Conservation (phyloP, 1,284 basidiomycete genomes). For the Afroboletus lepidellus region DNA sequence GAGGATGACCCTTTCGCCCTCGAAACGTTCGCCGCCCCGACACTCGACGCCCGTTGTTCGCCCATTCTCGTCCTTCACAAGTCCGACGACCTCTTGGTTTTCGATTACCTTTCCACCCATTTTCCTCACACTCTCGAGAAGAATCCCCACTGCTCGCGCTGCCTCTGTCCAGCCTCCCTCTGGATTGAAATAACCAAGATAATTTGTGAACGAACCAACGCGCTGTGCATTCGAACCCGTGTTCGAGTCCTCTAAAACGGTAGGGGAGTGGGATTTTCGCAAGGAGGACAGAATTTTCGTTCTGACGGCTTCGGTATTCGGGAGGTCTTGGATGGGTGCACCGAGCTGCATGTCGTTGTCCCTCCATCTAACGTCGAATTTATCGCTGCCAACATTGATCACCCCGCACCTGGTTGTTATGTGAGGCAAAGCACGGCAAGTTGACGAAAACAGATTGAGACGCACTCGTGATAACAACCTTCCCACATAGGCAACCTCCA, state of each 20-base stretch:
- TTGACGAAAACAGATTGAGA: constrained; percentile 11
- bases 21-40: constrained; percentile 54
- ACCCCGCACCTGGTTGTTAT: constrained; percentile 24
- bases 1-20: constrained; percentile 60
- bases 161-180: constrained; percentile 89
- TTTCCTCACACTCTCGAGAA: constrained; percentile 55
- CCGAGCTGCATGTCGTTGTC: constrained; percentile 59
- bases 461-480: constrained; percentile 79
- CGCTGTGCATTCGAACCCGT: constrained; percentile 1
- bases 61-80: constrained; percentile 39
- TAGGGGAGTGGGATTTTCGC: neutral
- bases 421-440: neutral
- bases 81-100: constrained; percentile 54
- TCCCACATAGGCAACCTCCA: constrained; percentile 75
- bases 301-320: constrained; percentile 25
- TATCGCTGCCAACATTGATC: constrained; percentile 20
- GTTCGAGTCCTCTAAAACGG: constrained; percentile 7
- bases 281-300: constrained; percentile 31
- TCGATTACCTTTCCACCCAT: constrained; percentile 63
- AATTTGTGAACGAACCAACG: constrained; percentile 35
- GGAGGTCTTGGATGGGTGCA: constrained; percentile 44
- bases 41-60: constrained; percentile 64
- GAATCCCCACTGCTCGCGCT: constrained; percentile 57
- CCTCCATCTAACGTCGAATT: constrained; percentile 42
- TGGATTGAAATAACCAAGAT: constrained; percentile 65